Percentiles rank a stretch among this genome's conserved stretches.
Conservation (phyloP, 768 basidiomycete genomes). For the Collybiopsis luxurians region DNA sequence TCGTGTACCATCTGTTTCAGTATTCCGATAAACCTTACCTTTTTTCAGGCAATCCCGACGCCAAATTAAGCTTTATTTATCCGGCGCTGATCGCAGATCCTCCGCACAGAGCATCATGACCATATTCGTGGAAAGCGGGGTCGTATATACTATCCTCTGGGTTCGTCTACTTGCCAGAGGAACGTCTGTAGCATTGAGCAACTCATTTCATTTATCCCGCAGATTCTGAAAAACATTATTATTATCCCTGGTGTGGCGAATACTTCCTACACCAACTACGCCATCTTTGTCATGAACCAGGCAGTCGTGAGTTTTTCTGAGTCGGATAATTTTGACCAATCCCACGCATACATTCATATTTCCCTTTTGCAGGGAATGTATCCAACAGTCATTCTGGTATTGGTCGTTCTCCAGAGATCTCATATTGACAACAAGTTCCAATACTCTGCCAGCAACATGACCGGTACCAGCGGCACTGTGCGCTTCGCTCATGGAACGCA, state of each 20-base stretch:
- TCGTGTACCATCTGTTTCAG: not conserved
- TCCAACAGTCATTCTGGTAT: constrained; percentile 7
- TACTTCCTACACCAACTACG: not conserved
- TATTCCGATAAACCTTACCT: not conserved
- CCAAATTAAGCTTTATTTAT: not conserved
- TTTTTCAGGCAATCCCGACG: not conserved
- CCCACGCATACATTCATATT: not conserved
- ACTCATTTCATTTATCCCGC: not conserved
- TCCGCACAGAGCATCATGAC: not conserved
- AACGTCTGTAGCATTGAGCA: not conserved
- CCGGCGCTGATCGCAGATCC: not conserved
- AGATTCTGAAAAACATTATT: not conserved
- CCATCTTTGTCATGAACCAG: not conserved
- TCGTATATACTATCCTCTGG: not conserved
- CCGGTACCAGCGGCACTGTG: not conserved
- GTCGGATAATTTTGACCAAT: not conserved
- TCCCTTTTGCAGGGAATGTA: constrained; percentile 14
- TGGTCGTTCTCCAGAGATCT: constrained; percentile 7
- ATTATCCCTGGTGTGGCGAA: not conserved
- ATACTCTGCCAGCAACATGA: not conserved
- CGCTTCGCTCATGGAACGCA: not conserved
- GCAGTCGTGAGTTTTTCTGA: not conserved
- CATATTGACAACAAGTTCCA: constrained; percentile 9
- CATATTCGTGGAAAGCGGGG: not conserved
- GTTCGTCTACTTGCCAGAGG: not conserved